Conservation (phyloP, 1,139 yeast species). For the Blastobotrys indianensis region DNA sequence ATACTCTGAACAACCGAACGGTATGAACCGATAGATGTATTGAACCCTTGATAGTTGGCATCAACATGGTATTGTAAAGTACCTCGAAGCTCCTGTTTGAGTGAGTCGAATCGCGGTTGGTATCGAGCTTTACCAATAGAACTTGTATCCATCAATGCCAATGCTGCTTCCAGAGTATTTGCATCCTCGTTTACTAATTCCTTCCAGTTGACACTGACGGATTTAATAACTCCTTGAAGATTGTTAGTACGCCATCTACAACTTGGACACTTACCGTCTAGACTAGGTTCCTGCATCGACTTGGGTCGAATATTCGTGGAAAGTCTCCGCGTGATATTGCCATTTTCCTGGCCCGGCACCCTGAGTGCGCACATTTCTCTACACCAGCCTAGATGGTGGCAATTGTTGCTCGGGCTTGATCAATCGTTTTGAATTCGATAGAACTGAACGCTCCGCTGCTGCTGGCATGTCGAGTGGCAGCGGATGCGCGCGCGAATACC, state of each 20-base stretch:
- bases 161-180: conserved; percentile 79
- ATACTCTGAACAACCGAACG: conserved; percentile 54
- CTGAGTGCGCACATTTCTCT: no score
- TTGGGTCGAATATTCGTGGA: conserved; percentile 13
- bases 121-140: conserved; percentile 84
- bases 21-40: conserved; percentile 74
- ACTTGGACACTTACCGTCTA: conserved; percentile 12
- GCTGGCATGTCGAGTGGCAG: no score
- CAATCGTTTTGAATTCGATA: no score
- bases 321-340: conserved; percentile 16
- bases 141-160: conserved; percentile 73
- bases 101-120: conserved; percentile 48
- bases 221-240: conserved; percentile 15
- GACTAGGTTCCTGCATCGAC: conserved; percentile 9
- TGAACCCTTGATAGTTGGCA: conserved; percentile 76
- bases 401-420: no score
- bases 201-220: conserved; percentile 25
- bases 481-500: no score
- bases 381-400: no score
- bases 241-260: conserved; percentile 8
- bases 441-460: no score
- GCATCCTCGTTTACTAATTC: conserved; percentile 43
- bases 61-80: conserved; percentile 68
- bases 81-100: conserved; percentile 50
- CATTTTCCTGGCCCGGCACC: conserved; percentile 14